Evolutionary conservation across 2,329 filamentous ascomycete species (phyloP).

Genomic region (Fusarium transvaalense): DNA sequence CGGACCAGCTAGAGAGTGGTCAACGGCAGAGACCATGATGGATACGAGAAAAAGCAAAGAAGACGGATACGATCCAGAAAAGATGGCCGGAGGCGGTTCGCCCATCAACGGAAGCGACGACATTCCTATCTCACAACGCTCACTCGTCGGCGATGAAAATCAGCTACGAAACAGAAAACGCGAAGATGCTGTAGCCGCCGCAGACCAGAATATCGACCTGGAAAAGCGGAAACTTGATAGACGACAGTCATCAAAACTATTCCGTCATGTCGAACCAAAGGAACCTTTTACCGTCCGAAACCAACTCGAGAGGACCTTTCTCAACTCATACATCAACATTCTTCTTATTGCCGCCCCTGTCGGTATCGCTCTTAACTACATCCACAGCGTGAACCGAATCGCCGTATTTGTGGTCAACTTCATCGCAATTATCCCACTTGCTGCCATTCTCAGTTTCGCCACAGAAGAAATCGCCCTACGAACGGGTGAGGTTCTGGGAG

Average conservation of each 20-base stretch:
- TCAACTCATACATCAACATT: constrained; percentile 89
- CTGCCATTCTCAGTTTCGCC: constrained; percentile 86
- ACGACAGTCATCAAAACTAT: constrained; percentile 58
- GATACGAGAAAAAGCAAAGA: constrained; percentile 32
- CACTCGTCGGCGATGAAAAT: constrained; percentile 38
- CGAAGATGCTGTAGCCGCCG: constrained; percentile 35
- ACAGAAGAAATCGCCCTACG: constrained; percentile 90
- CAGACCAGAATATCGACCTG: constrained; percentile 29
- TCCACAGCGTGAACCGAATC: constrained; percentile 65
- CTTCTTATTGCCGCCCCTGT: constrained; percentile 82
- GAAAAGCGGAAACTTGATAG: constrained; percentile 53
- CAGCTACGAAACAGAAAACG: constrained; percentile 51
- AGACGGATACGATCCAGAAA: constrained; percentile 30
- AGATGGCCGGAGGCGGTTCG: constrained; percentile 22
- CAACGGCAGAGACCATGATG: constrained; percentile 45
- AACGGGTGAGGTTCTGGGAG: constrained; percentile 87
- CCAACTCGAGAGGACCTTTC: constrained; percentile 79
- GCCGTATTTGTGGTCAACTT: constrained; percentile 91
- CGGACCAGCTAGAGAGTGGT: constrained; percentile 43
- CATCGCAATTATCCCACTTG: constrained; percentile 90
- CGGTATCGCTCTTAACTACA: constrained; percentile 81
- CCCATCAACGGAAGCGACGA: constrained; percentile 41
- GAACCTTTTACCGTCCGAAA: constrained; percentile 70
- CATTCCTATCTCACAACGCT: constrained; percentile 35
- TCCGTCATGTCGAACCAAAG: constrained; percentile 63